Evolutionary conservation across 192 early-diverging fungal species (phyloP), one percentile per base, ranked within the genome.

Genomic region (Podila verticillata): DNA sequence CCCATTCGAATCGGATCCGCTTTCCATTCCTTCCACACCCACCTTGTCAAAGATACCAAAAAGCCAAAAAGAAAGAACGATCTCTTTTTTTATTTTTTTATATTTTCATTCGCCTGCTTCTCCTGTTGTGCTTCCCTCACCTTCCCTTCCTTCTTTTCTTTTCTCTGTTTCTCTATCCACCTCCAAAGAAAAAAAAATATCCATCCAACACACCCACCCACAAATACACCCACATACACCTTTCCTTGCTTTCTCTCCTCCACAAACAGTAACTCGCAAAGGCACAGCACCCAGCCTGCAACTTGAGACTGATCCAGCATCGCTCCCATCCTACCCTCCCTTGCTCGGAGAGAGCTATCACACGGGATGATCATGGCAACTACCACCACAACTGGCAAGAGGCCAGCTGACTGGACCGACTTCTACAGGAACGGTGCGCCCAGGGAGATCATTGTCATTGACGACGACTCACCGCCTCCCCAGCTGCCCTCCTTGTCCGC

Each of bases 371-470:
- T 31, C 58, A 60, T 31, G 58, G 30, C 58, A 26, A 60, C 28
- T 31, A 30, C 28, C 19, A 59, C 28, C 17, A 32, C 28, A 31
- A 28, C 30, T 60, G 70, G 65, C 32, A 80, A 72, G 58, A 65
- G 70, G 26, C 66, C 51, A 28, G 60, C 64, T 12, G 57, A 80
- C 56, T 80, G 77, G 77, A 29, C 61, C 48, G 73, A 75, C 28
- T 75, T 72, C 59, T 82, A 75, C 65, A 75, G 75, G 61, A 75
- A 82, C 59, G 73, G 73, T 15, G 57, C 39, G 24, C 81, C 81
- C 0, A 68, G 75, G 60, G 81, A 82, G 47, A 65, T 82, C 64
- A 82, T 82, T 48, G 64, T 82, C 28, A 82, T 82, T 47, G 73
- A 82, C n/a, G 81, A 82, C 70, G 68, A 71, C 60, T 66, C 81